Conservation (phyloP, 768 basidiomycete species). For the Suillus ampliporus region DNA sequence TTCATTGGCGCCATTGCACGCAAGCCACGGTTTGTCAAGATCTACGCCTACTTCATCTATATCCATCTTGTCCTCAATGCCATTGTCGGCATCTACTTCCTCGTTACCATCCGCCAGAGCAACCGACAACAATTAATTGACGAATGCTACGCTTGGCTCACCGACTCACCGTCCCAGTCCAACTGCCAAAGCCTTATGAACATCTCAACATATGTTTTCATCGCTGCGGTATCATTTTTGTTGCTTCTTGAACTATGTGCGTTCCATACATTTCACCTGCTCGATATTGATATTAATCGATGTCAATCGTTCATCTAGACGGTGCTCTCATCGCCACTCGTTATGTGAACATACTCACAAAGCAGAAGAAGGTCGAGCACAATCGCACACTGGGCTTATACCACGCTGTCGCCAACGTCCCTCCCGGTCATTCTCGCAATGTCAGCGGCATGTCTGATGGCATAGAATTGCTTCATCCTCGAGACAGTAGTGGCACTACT, state of each 20-base stretch:
- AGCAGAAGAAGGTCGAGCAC: conserved; percentile 52
- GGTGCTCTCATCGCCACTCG: conserved; percentile 58
- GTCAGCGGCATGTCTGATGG: conserved; percentile 28
- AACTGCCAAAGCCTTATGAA: conserved; percentile 52
- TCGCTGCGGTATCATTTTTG: conserved; percentile 48
- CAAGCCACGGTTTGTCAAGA: conserved; percentile 63
- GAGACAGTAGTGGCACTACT: conserved; percentile 13
- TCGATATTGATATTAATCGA: conserved; percentile 13
- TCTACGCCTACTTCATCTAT: conserved; percentile 62
- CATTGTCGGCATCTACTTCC: conserved; percentile 55
- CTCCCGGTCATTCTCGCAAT: conserved; percentile 25
- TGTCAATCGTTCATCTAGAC: conserved; percentile 41
- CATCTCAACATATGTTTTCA: conserved; percentile 51
- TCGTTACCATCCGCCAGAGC: conserved; percentile 53
- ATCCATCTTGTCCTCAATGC: conserved; percentile 62
- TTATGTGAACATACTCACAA: conserved; percentile 56
- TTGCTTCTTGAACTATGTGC: conserved; percentile 62
- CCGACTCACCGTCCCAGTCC: conserved; percentile 43
- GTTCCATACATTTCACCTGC: conserved; percentile 28
- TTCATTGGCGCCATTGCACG: conserved; percentile 67
- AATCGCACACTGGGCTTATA: conserved; percentile 39
- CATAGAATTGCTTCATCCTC: conserved; percentile 32
- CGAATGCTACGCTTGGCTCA: conserved; percentile 53
- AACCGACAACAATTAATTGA: conserved; percentile 46
- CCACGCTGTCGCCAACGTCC: conserved; percentile 29